Evolutionary conservation across 2,329 filamentous ascomycete genomes (phyloP).

Genomic region (Colletotrichum somersetense): DNA sequence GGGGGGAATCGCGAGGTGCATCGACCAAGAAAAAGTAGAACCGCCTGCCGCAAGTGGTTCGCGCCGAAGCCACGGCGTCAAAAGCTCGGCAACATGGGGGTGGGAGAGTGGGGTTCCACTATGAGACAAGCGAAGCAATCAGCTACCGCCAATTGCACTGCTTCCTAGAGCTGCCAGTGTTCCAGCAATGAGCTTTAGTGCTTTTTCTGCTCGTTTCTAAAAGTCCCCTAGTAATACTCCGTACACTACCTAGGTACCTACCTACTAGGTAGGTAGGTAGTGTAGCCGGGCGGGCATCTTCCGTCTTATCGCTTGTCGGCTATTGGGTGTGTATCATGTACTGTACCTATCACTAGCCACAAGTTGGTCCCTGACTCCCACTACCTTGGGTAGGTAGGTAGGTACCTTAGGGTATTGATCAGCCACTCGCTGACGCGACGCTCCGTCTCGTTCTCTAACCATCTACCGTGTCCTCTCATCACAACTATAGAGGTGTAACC

Average conservation of each 20-base stretch:
- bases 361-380: constrained; percentile 4
- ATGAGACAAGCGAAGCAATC: constrained; percentile 41
- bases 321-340: not conserved
- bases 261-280: no score
- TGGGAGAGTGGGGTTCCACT: constrained; percentile 26
- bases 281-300: constrained; percentile 18
- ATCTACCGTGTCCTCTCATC: not conserved
- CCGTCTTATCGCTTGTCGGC: constrained; percentile 36
- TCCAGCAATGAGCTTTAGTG: constrained; percentile 28
- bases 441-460: not conserved
- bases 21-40: constrained; percentile 39
- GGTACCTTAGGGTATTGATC: constrained; percentile 6
- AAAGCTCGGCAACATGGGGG: constrained; percentile 38
- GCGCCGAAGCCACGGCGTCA: constrained; percentile 41
- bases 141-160: constrained; percentile 40
- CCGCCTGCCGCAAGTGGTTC: constrained; percentile 41
- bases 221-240: not conserved
- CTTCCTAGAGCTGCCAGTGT: constrained; percentile 32
- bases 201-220: constrained; percentile 4
- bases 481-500: not conserved
- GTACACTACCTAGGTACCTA: no score
- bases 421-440: not conserved
- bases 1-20: constrained; percentile 37
- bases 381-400: not conserved
- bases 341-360: constrained; percentile 7